Evolutionary conservation across 169 alveolate species (phyloP), one percentile per base, ranked within the genome.

Genomic region (Eimeria tenella): DNA sequence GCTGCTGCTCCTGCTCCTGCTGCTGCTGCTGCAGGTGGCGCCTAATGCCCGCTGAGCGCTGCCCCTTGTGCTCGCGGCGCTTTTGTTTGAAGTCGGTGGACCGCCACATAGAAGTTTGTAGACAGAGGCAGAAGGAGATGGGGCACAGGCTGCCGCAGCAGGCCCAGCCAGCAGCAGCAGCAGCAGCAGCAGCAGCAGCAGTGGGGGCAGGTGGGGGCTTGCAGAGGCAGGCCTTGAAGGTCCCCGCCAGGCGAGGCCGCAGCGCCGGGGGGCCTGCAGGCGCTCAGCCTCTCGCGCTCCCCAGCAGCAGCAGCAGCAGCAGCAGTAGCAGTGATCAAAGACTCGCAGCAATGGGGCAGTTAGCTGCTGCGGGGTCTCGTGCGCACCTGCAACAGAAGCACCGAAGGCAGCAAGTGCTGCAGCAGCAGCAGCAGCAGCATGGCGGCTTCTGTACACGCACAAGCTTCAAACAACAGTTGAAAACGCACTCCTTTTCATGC

Each of bases 251-350:
- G 15, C 3, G 83, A 17, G 53, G 23, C 60, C 23, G 60, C 23
- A 49, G 83, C 58, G 23, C 19, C 8, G 83, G 83, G 5, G 58
- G 8, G 5, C 60, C 21, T 13, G 83, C 58, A 6, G 83, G 56
- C 15, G 83, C 83, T 9, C 5, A 52, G 15, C 21, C 83, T 5
- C 56, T 73, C 21, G 25, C 83, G n/a, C 23, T 11, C 49, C 4
- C 81, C 49, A n/a, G 81, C 17, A 71, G 81, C 83, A 73, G 19
- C 83, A 73, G 83, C 83, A 73, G 83, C 83, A 65, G 75, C 75
- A 65, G 49, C 75, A 65, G 75, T 49, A 65, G 49, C 75, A 65
- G 75, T 21, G n/a, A n/a, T n/a, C n/a, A n/a, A n/a, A n/a, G n/a
- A n/a, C n/a, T n/a, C n/a, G n/a, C n/a, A n/a, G n/a, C n/a, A n/a